These are phyloP conservation scores for Cenchrus americanus DNA, from an alignment of 176 grass and related monocot genomes.

Conservation along the genomic window DNA sequence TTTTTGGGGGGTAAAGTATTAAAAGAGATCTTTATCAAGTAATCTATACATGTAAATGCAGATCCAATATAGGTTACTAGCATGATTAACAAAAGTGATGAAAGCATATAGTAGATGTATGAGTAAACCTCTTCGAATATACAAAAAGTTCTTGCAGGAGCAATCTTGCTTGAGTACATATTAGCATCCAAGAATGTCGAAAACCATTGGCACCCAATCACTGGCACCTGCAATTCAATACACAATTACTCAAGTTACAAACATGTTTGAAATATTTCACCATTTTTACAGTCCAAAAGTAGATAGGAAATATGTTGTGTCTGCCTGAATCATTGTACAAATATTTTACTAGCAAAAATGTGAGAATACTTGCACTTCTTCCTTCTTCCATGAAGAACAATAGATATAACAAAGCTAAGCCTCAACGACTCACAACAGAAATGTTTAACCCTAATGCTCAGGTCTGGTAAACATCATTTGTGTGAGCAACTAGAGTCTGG, in stretches of 20 bases:
- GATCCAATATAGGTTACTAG: background rate
- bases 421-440: background rate
- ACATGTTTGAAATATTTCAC: conserved; percentile 16
- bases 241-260: conserved; percentile 34
- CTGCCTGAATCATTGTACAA: background rate
- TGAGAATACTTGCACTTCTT: conserved; percentile 1
- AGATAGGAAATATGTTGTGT: conserved; percentile 11
- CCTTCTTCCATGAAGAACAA: background rate
- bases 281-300: background rate
- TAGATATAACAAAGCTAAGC: conserved; percentile 16
- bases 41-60: background rate
- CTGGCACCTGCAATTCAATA: conserved; percentile 59
- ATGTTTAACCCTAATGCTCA: background rate
- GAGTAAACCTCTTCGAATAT: conserved; percentile 84
- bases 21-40: background rate
- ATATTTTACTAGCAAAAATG: background rate
- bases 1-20: background rate
- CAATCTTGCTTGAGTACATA: conserved; percentile 69
- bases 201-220: conserved; percentile 79
- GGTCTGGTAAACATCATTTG: conserved; percentile 12
- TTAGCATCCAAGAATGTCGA: conserved; percentile 65
- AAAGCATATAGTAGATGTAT: conserved; percentile 33
- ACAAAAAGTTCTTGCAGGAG: conserved; percentile 92
- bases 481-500: background rate
- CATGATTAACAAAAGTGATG: background rate